Base-by-base conservation (phyloP, 1,284 basidiomycete genomes). In the Apiotrichum gracile region DNA sequence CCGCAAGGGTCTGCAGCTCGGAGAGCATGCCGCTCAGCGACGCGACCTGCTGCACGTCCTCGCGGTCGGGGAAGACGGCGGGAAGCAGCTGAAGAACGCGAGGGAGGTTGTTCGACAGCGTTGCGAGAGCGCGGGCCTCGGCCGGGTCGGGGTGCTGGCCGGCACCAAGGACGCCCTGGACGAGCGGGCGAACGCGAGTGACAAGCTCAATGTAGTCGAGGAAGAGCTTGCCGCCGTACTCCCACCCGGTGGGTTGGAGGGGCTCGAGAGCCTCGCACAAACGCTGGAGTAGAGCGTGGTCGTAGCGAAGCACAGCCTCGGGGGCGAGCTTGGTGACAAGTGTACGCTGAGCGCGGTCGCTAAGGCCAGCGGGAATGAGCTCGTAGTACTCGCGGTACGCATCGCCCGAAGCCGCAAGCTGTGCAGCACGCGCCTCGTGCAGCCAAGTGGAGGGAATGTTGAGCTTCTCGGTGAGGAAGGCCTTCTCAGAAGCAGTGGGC, bases 391-490 rank as follows among this genome's bases (percentile, higher is more conserved):
- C 89, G 1, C 80, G 78, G 69, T 82, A 96, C 1, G 86, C 69
- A 40, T 87, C 78, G 51, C 85, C 83, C 4, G 47, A 38, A 0
- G 66, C 57, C 0, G 66, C 63, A 17, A 69, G 54, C 24, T 50
- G 34, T 2, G 64, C 67, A 2, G 72, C 72, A 25, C 52, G 47
- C 2, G 53, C 88, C 69, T 91, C 88, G 54, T 87, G 82, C 25
- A 97, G 79, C 94, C 94, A 99, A 5, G 82, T 74, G 42, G 81
- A 72, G 0, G 96, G 96, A 41, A 98, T 81, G 59, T 83, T 83
- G 22, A 97, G 76, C 60, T 83, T 87, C 4, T 85, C 84, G 6
- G 84, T 78, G 19, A 97, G 77, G 52, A 90, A 91, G 17, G 80
- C 82, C 66, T 81, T 80, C 79, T 86, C 88, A 26, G 85, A 82